Conservation (phyloP, 2,329 filamentous ascomycete species). For the Diaporthe longicolla region DNA sequence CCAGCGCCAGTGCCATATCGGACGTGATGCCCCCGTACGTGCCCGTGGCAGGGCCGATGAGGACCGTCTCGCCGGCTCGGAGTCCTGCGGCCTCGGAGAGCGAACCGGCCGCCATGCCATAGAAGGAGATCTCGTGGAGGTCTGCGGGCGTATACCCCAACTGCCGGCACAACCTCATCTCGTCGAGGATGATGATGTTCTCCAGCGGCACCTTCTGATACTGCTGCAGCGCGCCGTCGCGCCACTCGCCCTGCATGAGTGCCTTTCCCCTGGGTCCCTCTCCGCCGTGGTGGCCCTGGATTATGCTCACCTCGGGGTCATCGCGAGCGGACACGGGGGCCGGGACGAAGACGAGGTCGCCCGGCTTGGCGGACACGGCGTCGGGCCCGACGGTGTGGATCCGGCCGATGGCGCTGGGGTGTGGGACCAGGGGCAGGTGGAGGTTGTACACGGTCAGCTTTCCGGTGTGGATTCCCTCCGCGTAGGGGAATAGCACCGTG, state of each 20-base stretch:
- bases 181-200: conserved; percentile 46
- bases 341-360: neutral
- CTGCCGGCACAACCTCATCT: conserved; percentile 42
- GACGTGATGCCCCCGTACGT: conserved; percentile 58
- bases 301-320: neutral
- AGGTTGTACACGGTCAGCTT: conserved; percentile 4
- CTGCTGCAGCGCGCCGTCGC: conserved; percentile 32
- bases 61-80: conserved; percentile 56
- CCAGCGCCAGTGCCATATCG: conserved; percentile 58
- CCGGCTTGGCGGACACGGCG: neutral
- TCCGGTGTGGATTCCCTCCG: neutral
- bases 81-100: conserved; percentile 54
- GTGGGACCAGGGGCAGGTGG: neutral
- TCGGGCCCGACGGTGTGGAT: neutral
- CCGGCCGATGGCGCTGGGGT: neutral
- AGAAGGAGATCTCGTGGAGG: conserved; percentile 50
- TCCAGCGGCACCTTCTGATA: conserved; percentile 44
- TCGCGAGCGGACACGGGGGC: neutral
- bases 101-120: conserved; percentile 59
- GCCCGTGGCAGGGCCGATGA: conserved; percentile 59
- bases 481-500: neutral
- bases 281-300: conserved; percentile 7
- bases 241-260: conserved; percentile 27
- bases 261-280: neutral
- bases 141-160: conserved; percentile 53